Conservation (phyloP, 257 asterid species). For the Penstemon davidsonii region DNA sequence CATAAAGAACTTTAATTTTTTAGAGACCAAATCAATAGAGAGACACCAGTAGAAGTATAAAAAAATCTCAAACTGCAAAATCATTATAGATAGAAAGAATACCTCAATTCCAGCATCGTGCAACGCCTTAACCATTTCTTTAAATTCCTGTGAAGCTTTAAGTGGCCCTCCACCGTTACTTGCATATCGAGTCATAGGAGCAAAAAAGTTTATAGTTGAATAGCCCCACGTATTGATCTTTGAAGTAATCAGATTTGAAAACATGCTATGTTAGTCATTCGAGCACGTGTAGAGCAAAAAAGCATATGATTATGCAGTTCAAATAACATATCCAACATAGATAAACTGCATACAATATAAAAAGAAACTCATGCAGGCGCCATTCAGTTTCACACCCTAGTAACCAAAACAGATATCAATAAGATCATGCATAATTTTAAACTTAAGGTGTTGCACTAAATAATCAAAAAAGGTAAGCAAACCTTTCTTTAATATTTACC, state of each 20-base stretch:
- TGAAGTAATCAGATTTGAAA: conserved; percentile 25
- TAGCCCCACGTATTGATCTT: conserved; percentile 98
- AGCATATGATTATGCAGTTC: conserved; percentile 11
- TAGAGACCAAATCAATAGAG: conserved; percentile 9
- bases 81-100: conserved; percentile 20
- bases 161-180: conserved; percentile 87
- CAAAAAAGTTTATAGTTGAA: conserved; percentile 91
- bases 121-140: conserved; percentile 94
- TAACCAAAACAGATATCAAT: background rate
- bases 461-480: background rate
- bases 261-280: conserved; percentile 25
- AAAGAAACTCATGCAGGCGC: conserved; percentile 4
- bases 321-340: conserved; percentile 3
- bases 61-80: conserved; percentile 22
- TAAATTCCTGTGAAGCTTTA: conserved; percentile 76
- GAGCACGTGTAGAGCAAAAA: conserved; percentile 18
- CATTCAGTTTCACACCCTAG: background rate
- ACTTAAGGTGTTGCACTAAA: background rate
- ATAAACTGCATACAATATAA: conserved; percentile 16
- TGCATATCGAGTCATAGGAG: conserved; percentile 99
- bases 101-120: conserved; percentile 97
- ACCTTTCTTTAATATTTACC: background rate
- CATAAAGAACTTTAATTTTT: conserved; percentile 19
- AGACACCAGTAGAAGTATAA: background rate
- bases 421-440: background rate